Conservation (phyloP, 2,329 filamentous ascomycete genomes). For the Diaporthe caulivora region DNA sequence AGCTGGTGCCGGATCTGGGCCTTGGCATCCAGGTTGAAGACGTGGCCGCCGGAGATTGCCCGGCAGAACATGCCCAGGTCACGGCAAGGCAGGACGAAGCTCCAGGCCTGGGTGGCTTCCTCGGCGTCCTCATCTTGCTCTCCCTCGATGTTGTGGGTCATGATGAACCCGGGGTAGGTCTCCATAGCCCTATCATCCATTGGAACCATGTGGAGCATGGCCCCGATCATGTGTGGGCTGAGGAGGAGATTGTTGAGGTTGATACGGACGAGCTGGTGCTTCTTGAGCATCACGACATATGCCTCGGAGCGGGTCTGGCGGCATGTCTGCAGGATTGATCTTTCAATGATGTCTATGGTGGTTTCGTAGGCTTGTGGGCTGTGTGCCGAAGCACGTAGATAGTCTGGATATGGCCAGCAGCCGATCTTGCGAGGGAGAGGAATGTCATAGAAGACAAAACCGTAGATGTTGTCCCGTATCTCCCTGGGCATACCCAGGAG, state of each 20-base stretch:
- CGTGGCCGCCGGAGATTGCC: background rate
- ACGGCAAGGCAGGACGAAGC: background rate
- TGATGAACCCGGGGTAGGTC: slow-evolving; percentile 1
- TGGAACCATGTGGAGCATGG: background rate
- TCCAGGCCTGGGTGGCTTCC: background rate
- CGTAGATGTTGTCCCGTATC: slow-evolving; percentile 5
- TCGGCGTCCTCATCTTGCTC: background rate
- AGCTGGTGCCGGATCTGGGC: background rate
- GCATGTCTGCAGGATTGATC: background rate
- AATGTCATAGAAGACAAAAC: background rate
- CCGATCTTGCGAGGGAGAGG: background rate
- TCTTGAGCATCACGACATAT: background rate
- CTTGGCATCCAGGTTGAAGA: background rate
- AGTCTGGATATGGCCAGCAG: slow-evolving; percentile 17
- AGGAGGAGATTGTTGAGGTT: background rate
- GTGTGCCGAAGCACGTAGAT: background rate
- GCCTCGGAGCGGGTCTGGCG: background rate
- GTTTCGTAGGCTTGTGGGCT: background rate
- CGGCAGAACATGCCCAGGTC: slow-evolving; percentile 12
- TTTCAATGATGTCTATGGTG: background rate
- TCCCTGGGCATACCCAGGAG: background rate
- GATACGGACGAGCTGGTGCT: slow-evolving; percentile 1
- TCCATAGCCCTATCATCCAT: background rate
- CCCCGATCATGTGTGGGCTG: background rate
- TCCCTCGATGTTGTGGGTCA: slow-evolving; percentile 6